phyloP scores from a whole-genome alignment of 768 basidiomycete species.

The Polyporus arcularius region DNA sequence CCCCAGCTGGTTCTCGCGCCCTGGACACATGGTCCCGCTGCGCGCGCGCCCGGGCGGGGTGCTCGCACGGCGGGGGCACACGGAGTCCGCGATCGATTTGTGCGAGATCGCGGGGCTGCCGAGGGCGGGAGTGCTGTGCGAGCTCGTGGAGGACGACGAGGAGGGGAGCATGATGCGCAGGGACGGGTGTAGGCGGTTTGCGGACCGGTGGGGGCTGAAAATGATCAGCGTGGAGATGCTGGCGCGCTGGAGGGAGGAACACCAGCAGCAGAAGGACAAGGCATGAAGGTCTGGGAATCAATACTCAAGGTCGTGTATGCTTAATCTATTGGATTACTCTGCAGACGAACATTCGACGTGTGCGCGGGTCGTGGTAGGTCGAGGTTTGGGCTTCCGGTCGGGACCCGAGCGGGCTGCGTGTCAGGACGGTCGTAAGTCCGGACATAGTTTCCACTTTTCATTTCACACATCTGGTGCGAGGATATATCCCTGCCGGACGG shows the following conservation, averaged over 20 bases:
- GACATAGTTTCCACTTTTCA: too few species aligned
- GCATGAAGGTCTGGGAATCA: neutral
- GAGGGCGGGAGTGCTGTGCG: constrained; percentile 84
- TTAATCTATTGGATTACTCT: too few species aligned
- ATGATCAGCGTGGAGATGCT: constrained; percentile 95
- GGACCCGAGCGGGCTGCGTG: too few species aligned
- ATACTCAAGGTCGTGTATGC: neutral
- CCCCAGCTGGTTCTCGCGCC: constrained; percentile 80
- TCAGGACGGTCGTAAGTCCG: too few species aligned
- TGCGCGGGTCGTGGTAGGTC: too few species aligned
- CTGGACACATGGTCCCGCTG: constrained; percentile 94
- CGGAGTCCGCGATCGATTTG: constrained; percentile 87
- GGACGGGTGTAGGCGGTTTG: constrained; percentile 91
- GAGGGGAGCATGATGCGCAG: constrained; percentile 91
- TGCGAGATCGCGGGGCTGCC: constrained; percentile 73
- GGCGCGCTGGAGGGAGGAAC: constrained; percentile 40
- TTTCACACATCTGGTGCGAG: too few species aligned
- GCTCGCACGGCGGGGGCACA: constrained; percentile 87
- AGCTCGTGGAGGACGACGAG: constrained; percentile 90
- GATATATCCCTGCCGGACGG: too few species aligned
- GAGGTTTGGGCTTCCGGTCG: too few species aligned
- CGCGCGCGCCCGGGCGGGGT: constrained; percentile 86
- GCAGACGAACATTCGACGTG: too few species aligned
- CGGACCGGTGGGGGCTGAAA: constrained; percentile 85
- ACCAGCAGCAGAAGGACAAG: neutral